Conservation (phyloP, 1,284 basidiomycete species). For the Papiliotrema flavescens region DNA sequence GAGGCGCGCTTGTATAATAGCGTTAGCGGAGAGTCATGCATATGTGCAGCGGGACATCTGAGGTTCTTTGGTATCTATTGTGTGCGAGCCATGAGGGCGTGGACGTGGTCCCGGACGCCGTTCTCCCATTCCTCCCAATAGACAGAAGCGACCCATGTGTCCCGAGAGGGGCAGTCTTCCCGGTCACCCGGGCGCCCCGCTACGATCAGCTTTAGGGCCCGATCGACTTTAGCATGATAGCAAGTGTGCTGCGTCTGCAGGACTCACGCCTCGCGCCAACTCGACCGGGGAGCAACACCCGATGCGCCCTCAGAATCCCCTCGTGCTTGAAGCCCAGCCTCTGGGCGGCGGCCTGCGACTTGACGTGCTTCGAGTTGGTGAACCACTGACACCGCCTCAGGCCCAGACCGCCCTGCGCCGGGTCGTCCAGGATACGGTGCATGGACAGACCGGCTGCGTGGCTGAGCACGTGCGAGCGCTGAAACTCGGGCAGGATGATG, state of each 20-base stretch:
- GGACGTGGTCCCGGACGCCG: conserved; percentile 28
- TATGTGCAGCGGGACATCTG: too few species aligned
- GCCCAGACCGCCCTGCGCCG: conserved; percentile 35
- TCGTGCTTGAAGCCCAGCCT: conserved; percentile 36
- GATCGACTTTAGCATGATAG: too few species aligned
- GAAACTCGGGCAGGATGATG: conserved; percentile 34
- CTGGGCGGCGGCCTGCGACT: conserved; percentile 24
- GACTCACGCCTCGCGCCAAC: conserved; percentile 33
- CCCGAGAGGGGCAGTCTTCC: conserved; percentile 11
- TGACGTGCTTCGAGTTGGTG: conserved; percentile 33
- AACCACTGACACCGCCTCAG: conserved; percentile 42
- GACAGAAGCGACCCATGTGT: conserved; percentile 36
- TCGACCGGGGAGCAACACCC: conserved; percentile 31
- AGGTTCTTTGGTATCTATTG: neutral
- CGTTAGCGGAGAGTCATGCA: too few species aligned
- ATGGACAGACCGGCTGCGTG: conserved; percentile 38
- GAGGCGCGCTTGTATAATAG: too few species aligned
- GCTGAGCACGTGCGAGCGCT: conserved; percentile 37
- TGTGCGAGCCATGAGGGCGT: conserved; percentile 25
- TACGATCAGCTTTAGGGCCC: neutral
- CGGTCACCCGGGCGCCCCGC: neutral
- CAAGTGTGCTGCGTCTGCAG: too few species aligned
- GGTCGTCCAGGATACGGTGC: conserved; percentile 37
- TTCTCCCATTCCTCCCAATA: conserved; percentile 44
- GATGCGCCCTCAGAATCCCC: conserved; percentile 27